These are phyloP conservation scores for Candolleomyces eurysporus DNA, from an alignment of 768 basidiomycete species.

Conservation along the genomic window DNA sequence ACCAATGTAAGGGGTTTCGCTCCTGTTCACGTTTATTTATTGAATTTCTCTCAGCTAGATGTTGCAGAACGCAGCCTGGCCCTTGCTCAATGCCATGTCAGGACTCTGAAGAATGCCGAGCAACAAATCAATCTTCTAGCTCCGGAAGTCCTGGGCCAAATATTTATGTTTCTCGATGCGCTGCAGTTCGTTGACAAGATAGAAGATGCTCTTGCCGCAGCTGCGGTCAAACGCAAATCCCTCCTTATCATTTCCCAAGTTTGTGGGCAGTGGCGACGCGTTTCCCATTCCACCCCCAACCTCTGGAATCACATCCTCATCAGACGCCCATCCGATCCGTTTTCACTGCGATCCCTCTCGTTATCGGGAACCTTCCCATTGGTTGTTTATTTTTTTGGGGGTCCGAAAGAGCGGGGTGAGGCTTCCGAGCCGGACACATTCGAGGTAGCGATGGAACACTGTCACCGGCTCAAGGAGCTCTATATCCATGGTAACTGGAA, in stretches of 20 bases:
- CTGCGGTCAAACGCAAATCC: conserved; percentile 4
- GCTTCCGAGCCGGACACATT: background rate
- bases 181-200: background rate
- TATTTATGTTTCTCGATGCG: conserved; percentile 6
- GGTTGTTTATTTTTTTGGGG: background rate
- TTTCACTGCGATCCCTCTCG: background rate
- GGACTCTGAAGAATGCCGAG: background rate
- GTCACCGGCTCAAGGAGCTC: background rate
- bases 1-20: no score
- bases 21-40: no score
- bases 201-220: conserved; percentile 2
- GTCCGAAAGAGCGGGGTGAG: background rate
- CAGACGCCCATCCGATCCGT: background rate
- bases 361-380: conserved; percentile 14
- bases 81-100: conserved; percentile 7
- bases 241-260: conserved; percentile 9
- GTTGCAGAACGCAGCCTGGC: background rate
- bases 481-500: background rate
- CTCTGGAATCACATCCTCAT: conserved; percentile 10
- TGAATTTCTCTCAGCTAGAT: background rate
- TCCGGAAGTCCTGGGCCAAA: conserved; percentile 10
- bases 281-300: conserved; percentile 5
- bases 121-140: background rate
- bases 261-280: conserved; percentile 8
- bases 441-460: background rate